phyloP scores from a whole-genome alignment of 495 filamentous ascomycete species.

The Tuber borchii region DNA sequence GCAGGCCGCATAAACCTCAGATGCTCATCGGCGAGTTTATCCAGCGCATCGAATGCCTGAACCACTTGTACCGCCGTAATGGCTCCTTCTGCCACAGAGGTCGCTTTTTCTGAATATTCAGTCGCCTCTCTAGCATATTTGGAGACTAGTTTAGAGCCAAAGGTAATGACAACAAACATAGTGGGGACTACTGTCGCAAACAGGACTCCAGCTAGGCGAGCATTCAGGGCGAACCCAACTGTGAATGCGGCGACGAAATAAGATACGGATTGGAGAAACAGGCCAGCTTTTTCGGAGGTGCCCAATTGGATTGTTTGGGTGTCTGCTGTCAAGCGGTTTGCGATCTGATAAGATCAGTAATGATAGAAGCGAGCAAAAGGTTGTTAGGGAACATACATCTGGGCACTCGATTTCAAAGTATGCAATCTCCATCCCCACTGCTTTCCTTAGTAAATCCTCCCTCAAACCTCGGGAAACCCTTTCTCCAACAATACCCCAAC shows the following conservation, averaged over 20 bases:
- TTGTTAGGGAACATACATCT: conserved; percentile 36
- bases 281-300: conserved; percentile 49
- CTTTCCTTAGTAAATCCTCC: conserved; percentile 37
- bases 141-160: conserved; percentile 39
- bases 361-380: background rate
- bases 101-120: conserved; percentile 38
- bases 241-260: conserved; percentile 51
- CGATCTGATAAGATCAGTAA: conserved; percentile 26
- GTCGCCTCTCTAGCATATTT: conserved; percentile 34
- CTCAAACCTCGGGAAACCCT: conserved; percentile 41
- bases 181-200: conserved; percentile 44
- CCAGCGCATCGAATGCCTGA: conserved; percentile 50
- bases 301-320: conserved; percentile 47
- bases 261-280: conserved; percentile 49
- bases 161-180: conserved; percentile 45
- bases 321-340: conserved; percentile 44
- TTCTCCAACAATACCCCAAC: conserved; percentile 45
- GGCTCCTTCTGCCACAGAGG: conserved; percentile 48
- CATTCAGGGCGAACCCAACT: conserved; percentile 50
- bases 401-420: conserved; percentile 44
- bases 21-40: conserved; percentile 45
- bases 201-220: conserved; percentile 48
- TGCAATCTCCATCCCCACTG: conserved; percentile 44
- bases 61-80: conserved; percentile 51
- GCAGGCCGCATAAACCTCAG: conserved; percentile 37